phyloP scores from a whole-genome alignment of 2,329 filamentous ascomycete species.

The Stemphylium beticola region DNA sequence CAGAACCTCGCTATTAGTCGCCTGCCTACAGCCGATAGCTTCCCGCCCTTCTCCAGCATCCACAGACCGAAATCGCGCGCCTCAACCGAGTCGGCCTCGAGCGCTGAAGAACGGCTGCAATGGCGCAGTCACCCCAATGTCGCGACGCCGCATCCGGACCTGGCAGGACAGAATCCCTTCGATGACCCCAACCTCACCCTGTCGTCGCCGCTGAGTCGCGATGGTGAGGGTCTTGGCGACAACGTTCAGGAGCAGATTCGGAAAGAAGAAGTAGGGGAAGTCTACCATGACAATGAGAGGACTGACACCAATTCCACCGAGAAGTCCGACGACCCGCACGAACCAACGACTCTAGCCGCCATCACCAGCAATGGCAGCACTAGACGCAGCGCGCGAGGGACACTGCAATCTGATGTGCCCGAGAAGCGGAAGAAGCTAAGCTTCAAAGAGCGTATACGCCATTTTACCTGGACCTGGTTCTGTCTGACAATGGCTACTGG shows the following conservation, averaged over 20 bases:
- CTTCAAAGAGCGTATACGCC: conserved; percentile 63
- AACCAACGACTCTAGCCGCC: background rate
- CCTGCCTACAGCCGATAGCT: conserved; percentile 8
- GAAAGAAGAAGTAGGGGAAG: conserved; percentile 3
- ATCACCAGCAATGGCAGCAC: conserved; percentile 5
- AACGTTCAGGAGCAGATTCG: conserved; percentile 1
- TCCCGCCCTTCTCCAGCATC: conserved; percentile 5
- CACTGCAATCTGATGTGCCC: background rate
- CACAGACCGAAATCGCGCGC: conserved; percentile 1
- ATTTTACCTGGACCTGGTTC: conserved; percentile 81
- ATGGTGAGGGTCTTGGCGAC: background rate
- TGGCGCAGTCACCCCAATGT: conserved; percentile 35
- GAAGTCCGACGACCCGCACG: conserved; percentile 3
- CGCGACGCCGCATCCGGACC: conserved; percentile 23
- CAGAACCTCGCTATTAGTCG: conserved; percentile 12
- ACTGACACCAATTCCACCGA: background rate
- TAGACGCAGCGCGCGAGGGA: background rate
- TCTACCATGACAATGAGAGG: background rate
- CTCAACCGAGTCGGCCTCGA: conserved; percentile 21
- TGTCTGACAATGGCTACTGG: conserved; percentile 71
- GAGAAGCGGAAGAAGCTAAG: conserved; percentile 17
- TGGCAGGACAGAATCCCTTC: conserved; percentile 24
- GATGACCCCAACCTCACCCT: conserved; percentile 18
- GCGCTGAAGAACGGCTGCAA: conserved; percentile 27
- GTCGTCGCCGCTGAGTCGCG: background rate